Evolutionary conservation across 176 grass and related monocot genomes (phyloP), one percentile per base, ranked within the genome.

Genomic region (Elymus sibiricus): DNA sequence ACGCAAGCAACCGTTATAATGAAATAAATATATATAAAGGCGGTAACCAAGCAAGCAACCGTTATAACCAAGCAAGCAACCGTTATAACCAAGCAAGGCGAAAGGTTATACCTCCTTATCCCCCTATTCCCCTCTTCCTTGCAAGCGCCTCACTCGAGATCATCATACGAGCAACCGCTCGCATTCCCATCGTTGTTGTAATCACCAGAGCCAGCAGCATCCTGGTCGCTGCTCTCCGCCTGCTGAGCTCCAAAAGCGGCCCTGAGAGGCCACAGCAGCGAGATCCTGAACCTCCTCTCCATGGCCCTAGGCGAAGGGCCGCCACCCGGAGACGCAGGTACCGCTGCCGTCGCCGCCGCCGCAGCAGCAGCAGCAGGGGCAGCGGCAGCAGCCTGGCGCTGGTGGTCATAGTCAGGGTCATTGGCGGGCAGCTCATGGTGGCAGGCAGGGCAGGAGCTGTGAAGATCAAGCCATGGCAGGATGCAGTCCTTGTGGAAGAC

Each of bases 401-500:
- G 87, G 7, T 21, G 65, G 65, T 68, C 79, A 29, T 91, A 53
- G 69, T 90, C 91, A 1, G 74, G 73, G 72, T 95, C 93, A 46
- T 98, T 91, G 17, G 93, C 89, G 32, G 96, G 93, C 64, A 98
- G 72, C 86, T 98, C 93, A 43, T 88, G 86, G 25, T 90, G 90
- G 82, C 94, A 99, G 44, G 96, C 94, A 1, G 97, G 97, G 85
- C 96, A 99, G 32, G 97, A 95, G 88, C 90, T 96, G 80, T 95
- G 97, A 32, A 95, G 82, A 25, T 98, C 92, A 93, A 99, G 94
- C 92, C 97, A 99, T 8, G 97, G 90, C 17, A 99, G 77, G 89
- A 99, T 99, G 89, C 97, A 99, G 49, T 93, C 88, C 83, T 90
- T 94, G 82, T 99, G 97, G 86, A 91, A 93, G 76, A 99, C 89